Base-by-base conservation (phyloP, 129 eudicot genomes). In the Saposhnikovia divaricata region DNA sequence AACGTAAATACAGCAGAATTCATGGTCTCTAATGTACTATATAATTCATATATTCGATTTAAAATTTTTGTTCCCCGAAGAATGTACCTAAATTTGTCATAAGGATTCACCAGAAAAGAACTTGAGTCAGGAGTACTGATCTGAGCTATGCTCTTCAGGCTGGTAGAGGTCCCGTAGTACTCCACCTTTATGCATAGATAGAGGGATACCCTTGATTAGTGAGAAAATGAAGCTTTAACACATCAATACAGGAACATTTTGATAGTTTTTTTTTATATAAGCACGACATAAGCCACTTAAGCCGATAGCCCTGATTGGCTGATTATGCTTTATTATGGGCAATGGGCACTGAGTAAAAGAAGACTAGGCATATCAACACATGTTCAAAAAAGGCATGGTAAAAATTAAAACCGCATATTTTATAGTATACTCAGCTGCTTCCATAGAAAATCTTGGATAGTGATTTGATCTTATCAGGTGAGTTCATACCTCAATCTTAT, bases 41-140 rank as follows among this genome's bases (percentile, higher is more conserved):
- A 34, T 19, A 47, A 69, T 23, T 28, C 23, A 23, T 14, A 70
- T 46, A 7, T 16, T 28, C 2, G 9, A 47, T 14, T 74, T 23
- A n/a, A 46, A 74, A 3, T 2, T 3, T 13, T 4, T 27, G 53
- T 38, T 66, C 16, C 16, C 27, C 37, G 38, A 57, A 38, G 1
- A 18, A 68, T 72, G 77, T 83, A 94, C 99, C 97, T 90, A 82
- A 98, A 96, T 87, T 96, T 96, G 93, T 96, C 99, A 83, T 87
- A 96, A 45, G 99, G 99, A 19, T 90, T 87, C 74, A 96, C 90
- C 85, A 96, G 55, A 48, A 96, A 82, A 81, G 99, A 96, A 78
- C 91, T 87, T 1, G 99, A 83, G 84, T 96, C 98, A 9, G 99
- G 99, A 77, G 95, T 92, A 80, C 95, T 96, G 82, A 96, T 91